phyloP scores from a whole-genome alignment of 129 eudicot species.

The Kitagawia praeruptora region DNA sequence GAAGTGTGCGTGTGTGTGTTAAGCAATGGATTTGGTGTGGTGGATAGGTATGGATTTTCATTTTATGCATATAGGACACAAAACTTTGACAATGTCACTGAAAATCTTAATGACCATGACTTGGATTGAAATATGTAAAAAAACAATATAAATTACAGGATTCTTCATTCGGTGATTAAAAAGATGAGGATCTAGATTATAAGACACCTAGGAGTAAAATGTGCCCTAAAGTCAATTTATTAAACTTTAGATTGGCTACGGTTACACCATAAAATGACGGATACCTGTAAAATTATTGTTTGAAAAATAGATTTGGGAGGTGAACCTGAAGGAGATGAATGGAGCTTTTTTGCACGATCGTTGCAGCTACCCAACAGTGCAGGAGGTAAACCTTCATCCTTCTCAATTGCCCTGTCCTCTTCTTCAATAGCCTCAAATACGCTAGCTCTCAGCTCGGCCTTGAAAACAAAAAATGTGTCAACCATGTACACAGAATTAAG shows the following conservation, averaged over 20 bases:
- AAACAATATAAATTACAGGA: background rate
- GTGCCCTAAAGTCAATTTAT: background rate
- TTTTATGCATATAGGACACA: background rate
- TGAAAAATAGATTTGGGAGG: background rate
- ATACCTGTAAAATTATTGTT: background rate
- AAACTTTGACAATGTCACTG: background rate
- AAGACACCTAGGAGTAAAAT: background rate
- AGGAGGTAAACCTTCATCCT: constrained; percentile 85
- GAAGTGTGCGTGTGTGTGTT: background rate
- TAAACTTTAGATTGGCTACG: background rate
- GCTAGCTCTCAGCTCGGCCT: constrained; percentile 98
- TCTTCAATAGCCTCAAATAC: constrained; percentile 98
- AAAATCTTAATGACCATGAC: background rate
- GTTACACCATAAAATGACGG: background rate
- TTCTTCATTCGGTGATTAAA: background rate
- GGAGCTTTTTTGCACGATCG: constrained; percentile 90
- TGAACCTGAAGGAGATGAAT: constrained; percentile 86
- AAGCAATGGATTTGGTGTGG: background rate
- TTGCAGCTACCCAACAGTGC: constrained; percentile 94
- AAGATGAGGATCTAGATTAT: background rate
- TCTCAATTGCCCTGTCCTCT: constrained; percentile 72
- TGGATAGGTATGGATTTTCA: background rate
- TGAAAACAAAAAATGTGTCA: constrained; percentile 1
- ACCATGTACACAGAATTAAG: background rate
- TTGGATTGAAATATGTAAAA: background rate